Conservation (phyloP, 192 early-diverging fungal genomes). For the Funneliformis geosporum region DNA sequence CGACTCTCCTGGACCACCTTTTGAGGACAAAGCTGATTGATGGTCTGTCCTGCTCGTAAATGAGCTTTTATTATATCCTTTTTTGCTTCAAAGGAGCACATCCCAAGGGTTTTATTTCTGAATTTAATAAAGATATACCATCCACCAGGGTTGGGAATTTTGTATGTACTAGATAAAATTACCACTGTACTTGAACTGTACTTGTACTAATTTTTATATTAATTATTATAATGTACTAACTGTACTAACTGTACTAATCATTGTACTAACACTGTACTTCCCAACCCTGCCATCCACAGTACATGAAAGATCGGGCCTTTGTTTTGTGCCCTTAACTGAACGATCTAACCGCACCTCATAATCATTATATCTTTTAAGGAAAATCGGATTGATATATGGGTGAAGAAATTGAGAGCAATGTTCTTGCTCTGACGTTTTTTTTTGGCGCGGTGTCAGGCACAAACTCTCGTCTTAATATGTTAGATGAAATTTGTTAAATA, state of each 20-base stretch:
- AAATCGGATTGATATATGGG: conserved; percentile 26
- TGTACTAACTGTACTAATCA: no score
- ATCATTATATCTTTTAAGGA: conserved; percentile 16
- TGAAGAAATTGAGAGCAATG: conserved; percentile 28
- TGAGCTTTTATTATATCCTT: conserved; percentile 24
- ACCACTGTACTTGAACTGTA: no score
- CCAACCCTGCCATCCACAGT: conserved; percentile 10
- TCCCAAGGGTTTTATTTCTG: conserved; percentile 11
- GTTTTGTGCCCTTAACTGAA: conserved; percentile 23
- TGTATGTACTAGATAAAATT: no score
- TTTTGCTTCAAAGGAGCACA: conserved; percentile 21
- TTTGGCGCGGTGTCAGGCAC: conserved; percentile 21
- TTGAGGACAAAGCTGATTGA: conserved; percentile 27
- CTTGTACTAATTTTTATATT: no score
- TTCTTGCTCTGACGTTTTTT: no score
- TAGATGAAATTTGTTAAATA: not conserved
- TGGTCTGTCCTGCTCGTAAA: conserved; percentile 24
- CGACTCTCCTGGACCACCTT: conserved; percentile 30
- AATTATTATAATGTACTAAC: no score
- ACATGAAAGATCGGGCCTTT: conserved; percentile 31
- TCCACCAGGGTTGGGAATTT: no score
- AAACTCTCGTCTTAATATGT: conserved; percentile 19
- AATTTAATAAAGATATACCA: not conserved
- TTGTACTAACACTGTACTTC: no score
- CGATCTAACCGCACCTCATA: conserved; percentile 28